These are phyloP conservation scores for Termitomyces heimii DNA, from an alignment of 768 basidiomycete genomes.

Conservation along the genomic window DNA sequence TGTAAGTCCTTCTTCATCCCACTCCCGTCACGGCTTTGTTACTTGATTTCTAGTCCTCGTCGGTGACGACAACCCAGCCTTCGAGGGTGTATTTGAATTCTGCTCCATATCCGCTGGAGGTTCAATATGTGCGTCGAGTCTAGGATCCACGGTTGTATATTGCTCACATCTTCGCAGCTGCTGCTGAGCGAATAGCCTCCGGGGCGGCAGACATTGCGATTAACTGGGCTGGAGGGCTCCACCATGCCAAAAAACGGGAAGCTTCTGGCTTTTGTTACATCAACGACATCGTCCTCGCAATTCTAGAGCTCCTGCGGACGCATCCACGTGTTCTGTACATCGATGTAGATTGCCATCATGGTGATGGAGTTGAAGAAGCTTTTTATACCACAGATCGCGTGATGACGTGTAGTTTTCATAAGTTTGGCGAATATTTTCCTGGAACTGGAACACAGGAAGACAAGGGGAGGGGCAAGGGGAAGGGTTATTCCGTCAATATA, in stretches of 20 bases:
- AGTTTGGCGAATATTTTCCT: constrained; percentile 94
- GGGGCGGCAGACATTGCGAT: constrained; percentile 90
- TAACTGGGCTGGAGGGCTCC: constrained; percentile 97
- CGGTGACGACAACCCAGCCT: constrained; percentile 95
- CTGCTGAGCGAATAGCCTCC: constrained; percentile 71
- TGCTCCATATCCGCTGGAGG: constrained; percentile 96
- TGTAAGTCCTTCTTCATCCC: constrained; percentile 45
- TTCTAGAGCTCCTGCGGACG: constrained; percentile 85
- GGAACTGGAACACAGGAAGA: constrained; percentile 86
- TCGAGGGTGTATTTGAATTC: constrained; percentile 96
- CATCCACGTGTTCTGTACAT: constrained; percentile 90
- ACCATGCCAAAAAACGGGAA: constrained; percentile 99
- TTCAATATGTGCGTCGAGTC: constrained; percentile 65
- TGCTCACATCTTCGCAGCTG: constrained; percentile 41
- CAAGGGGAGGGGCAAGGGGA: constrained; percentile 76
- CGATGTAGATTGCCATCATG: constrained; percentile 98
- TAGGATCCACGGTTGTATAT: background rate
- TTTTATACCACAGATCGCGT: constrained; percentile 97
- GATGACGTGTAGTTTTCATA: constrained; percentile 96
- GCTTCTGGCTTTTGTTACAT: constrained; percentile 99
- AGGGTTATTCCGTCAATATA: constrained; percentile 87
- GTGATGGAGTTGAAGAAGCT: constrained; percentile 97
- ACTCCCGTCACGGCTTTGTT: background rate
- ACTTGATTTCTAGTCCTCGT: constrained; percentile 39
- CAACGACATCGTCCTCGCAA: constrained; percentile 94